Evolutionary conservation across 805 yeast genomes (phyloP), one percentile per base, ranked within the genome.

Genomic region (Yueomyces sinensis): DNA sequence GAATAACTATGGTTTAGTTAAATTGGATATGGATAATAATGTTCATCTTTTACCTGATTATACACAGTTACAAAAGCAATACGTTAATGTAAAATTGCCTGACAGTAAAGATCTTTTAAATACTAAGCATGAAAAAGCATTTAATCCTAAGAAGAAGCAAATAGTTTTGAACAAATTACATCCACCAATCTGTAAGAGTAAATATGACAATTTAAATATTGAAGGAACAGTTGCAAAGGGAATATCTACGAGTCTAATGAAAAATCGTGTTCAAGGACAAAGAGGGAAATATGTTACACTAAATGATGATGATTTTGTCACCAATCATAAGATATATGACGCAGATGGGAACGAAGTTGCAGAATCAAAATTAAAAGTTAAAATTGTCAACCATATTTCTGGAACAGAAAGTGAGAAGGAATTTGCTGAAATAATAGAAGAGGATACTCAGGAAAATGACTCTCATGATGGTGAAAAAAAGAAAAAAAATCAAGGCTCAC

Each of bases 1-100:
- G 6, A 82, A 83, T 53, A 74, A 77, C 43, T 82, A 82, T 54
- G 94, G 94, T 1, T 58, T 83, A 27, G 86, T 82, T 1, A 66
- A 68, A 32, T 57, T 74, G 18, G 61, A 58, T 38, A 53, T 57
- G 15, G 45, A 53, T 20, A 66, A 67, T 7, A 61, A 65, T 35
- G 64, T 59, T 1, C 44, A 62, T n/a, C 36, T 65, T 5, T 51
- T 60, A 16, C 46, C 52, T 1, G 87, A 78, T 44, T 77, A 61
- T 45, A 55, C 56, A 30, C 61, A 65, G 28, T 63, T 80, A 37
- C 61, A 65, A 42, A 42, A 52, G 2, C 75, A 70, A 44, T 68
- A 67, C 37, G 48, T 59, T 6, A 46, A 59, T 9, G 53, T 65
- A 22, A 50, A 49, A 17, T 34, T 47, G 14, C 59, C 61, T 17